Evolutionary conservation across 257 asterid genomes (phyloP).

Genomic region (Thymus mandschuricus): DNA sequence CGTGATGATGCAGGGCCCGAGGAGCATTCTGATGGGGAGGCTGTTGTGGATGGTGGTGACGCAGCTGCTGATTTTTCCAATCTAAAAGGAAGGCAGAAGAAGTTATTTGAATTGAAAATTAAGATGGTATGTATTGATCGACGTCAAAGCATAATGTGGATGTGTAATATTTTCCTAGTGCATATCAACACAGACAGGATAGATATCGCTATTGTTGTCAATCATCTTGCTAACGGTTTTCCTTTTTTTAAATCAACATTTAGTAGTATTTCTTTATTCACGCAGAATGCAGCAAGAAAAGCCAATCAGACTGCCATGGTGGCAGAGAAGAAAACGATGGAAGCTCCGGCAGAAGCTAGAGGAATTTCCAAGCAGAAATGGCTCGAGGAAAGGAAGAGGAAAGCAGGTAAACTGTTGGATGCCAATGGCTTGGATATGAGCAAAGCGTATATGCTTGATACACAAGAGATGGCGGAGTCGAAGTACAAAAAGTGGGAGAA

Average conservation of each 20-base stretch:
- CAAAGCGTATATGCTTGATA: constrained; percentile 90
- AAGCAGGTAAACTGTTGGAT: constrained; percentile 84
- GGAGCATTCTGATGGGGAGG: constrained; percentile 46
- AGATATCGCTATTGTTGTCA: background rate
- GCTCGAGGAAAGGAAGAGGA: constrained; percentile 96
- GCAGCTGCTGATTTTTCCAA: constrained; percentile 39
- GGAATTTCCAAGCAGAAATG: constrained; percentile 96
- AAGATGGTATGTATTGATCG: constrained; percentile 64
- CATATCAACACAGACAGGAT: background rate
- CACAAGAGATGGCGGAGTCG: constrained; percentile 78
- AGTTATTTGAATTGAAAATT: constrained; percentile 70
- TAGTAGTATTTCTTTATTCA: constrained; percentile 16
- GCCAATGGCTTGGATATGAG: constrained; percentile 94
- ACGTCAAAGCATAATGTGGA: background rate
- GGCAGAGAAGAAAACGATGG: constrained; percentile 75
- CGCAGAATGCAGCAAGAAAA: constrained; percentile 82
- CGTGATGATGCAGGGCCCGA: constrained; percentile 34
- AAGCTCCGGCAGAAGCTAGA: constrained; percentile 78
- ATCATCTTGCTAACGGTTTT: background rate
- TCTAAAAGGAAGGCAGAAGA: constrained; percentile 81
- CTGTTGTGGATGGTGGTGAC: constrained; percentile 40
- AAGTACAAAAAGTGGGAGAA: constrained; percentile 97
- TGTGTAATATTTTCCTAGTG: background rate
- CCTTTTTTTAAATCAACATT: background rate
- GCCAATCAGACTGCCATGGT: constrained; percentile 95